Evolutionary conservation across 2,329 filamentous ascomycete genomes (phyloP), one percentile per base, ranked within the genome.

Genomic region (Pestalotiopsis fici): DNA sequence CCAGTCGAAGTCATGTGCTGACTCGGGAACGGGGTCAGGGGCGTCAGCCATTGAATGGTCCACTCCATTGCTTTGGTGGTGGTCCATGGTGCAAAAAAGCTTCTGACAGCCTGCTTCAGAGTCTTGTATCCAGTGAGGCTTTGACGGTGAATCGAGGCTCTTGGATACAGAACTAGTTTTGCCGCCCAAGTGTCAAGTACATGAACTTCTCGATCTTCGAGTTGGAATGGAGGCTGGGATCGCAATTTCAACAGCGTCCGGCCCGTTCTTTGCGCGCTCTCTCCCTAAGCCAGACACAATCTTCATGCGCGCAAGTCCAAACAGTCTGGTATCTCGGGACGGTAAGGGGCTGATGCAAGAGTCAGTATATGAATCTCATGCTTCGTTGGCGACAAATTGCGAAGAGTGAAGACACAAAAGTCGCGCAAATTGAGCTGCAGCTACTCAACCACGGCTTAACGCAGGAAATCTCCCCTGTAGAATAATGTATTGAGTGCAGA

Each of bases 1-100:
- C 71, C 69, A 59, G 67, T 47, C 59, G 31, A 61, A 57, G 61
- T 67, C 31, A 47, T 78, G 78, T 7, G 79, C n/a, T 78, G 78
- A 21, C 75, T 66, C 64, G 79, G n/a, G 31, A 35, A 35, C 73
- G 39, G 80, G 80, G 65, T 82, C 83, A 15, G 77, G 73, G 21
- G 75, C 83, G 71, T 84, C 83, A 59, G 77, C 74, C 80, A 83
- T 83, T 50, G 77, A 78, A 69, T 82, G 79, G 60, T 85, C 83
- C 56, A 82, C 81, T 59, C 77, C 75, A 63, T 84, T 83, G 43
- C 23, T 28, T 11, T 60, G 25, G 15, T 21, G 11, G 15, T 60
- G 7, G 31, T 25, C 28, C 57, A 60, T 60, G 55, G 27, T 25
- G 43, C 43, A 23, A 7, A 23, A 18, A 21, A 50, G 3, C 15